Conservation (phyloP, 345 rosid genomes). For the Salix exigua region DNA sequence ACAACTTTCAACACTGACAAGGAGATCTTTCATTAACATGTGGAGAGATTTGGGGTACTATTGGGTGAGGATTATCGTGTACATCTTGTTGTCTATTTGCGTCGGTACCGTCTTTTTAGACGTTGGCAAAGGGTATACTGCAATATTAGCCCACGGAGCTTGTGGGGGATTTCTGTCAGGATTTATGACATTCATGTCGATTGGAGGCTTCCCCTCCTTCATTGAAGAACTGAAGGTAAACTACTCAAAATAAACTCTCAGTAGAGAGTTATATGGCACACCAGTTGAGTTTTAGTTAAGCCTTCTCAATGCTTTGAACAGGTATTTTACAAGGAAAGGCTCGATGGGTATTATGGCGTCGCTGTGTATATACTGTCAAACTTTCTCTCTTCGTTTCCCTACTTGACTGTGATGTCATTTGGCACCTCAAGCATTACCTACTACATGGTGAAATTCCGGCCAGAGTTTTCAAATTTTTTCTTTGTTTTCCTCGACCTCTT, state of each 20-base stretch:
- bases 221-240: conserved; percentile 50
- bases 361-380: conserved; percentile 42
- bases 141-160: conserved; percentile 48
- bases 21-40: conserved; percentile 44
- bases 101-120: conserved; percentile 43
- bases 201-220: conserved; percentile 56
- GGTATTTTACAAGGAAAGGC: conserved; percentile 48
- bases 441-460: conserved; percentile 44
- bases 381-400: conserved; percentile 51
- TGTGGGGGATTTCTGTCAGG: conserved; percentile 46
- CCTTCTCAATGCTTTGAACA: neutral
- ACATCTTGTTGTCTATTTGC: conserved; percentile 34
- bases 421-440: conserved; percentile 34
- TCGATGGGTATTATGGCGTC: conserved; percentile 43
- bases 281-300: neutral
- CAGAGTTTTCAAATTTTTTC: conserved; percentile 29
- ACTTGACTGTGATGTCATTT: conserved; percentile 34
- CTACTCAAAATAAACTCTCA: neutral
- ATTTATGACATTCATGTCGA: conserved; percentile 56
- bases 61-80: conserved; percentile 46
- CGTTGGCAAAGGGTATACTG: conserved; percentile 31
- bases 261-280: neutral
- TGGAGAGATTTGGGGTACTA: conserved; percentile 52
- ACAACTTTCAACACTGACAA: conserved; percentile 40
- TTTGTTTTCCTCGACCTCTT: conserved; percentile 35